Evolutionary conservation across 1,139 yeast genomes (phyloP), one percentile per base, ranked within the genome.

Genomic region (Taiozyma sp.): DNA sequence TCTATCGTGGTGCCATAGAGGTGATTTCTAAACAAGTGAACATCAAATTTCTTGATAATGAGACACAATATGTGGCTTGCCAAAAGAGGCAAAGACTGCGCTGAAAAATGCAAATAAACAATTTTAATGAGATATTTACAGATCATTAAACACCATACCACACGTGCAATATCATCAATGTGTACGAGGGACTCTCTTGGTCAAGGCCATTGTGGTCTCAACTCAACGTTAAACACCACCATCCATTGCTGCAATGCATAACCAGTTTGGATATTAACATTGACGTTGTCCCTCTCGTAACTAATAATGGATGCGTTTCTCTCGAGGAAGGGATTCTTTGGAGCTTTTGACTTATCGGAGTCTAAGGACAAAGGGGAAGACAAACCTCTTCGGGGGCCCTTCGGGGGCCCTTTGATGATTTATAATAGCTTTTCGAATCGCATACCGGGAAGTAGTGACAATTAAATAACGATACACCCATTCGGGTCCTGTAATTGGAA

Each of bases 141-240:
- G 16, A 19, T 38, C 41, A 38, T 38, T 38, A 38, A 38, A 9
- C 24, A 22, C 24, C 34, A 7, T 30, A 30, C 8, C 34, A 30
- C 34, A n/a, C 4, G 14, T 4, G 14, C 23, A n/a, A n/a, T 24
- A 43, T 41, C 39, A 24, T 51, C 42, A 61, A 51, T 61, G 65
- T 40, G 52, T 50, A 48, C 65, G 49, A 10, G 65, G 65, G 4
- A 62, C 53, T 47, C 57, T 57, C 30, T 78, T 83, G 78, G 83
- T 81, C 61, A 88, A 71, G 5, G 80, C 75, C 80, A 87, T 78
- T 13, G 89, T 78, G 61, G 84, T 84, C 61, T 85, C 92, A 10
- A 90, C 87, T n/a, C 97, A 92, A 0, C 91, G 89, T 52, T 85
- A 91, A 2, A 95, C 92, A 5, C 96, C 96, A 5, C 97, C 97